Percentiles rank a stretch among this genome's conserved stretches.
Evolutionary conservation across 352 stramenopile genomes (phyloP).

Genomic region (Globisporangium camurandrum): DNA sequence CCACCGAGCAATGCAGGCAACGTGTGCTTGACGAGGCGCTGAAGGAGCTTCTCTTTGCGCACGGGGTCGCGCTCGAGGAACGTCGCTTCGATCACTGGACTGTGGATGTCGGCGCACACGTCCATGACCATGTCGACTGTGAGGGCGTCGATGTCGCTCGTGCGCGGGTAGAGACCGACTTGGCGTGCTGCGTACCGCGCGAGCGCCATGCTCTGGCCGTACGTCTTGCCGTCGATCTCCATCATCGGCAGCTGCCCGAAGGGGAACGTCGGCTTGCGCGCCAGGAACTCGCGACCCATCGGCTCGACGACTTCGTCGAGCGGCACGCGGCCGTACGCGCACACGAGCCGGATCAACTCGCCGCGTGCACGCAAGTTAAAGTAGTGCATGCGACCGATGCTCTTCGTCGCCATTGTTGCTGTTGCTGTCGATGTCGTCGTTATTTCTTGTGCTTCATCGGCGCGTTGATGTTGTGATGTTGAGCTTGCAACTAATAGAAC

Average conservation of each 20-base stretch:
- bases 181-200: conserved; percentile 34
- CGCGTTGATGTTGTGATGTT: not conserved
- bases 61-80: conserved; percentile 22
- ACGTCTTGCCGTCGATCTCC: conserved; percentile 30
- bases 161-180: conserved; percentile 24
- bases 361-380: conserved; percentile 33
- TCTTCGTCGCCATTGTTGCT: not conserved
- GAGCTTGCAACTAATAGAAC: too few relatives aligned
- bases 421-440: not conserved
- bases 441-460: not conserved
- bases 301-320: conserved; percentile 31
- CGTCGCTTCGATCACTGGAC: conserved; percentile 14
- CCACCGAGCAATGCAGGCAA: not conserved
- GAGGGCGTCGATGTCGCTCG: conserved; percentile 18
- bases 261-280: conserved; percentile 25
- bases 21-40: conserved; percentile 16
- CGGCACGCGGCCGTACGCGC: conserved; percentile 26
- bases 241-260: conserved; percentile 37
- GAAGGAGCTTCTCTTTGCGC: conserved; percentile 19
- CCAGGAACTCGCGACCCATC: conserved; percentile 15
- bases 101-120: conserved; percentile 17
- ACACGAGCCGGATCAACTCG: conserved; percentile 36
- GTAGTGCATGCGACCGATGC: conserved; percentile 22
- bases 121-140: conserved; percentile 33
- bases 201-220: conserved; percentile 29